Percentiles rank a stretch among this genome's conserved stretches.
Conservation (phyloP, 2,329 filamentous ascomycete species). For the Ceratocystis destructans region DNA sequence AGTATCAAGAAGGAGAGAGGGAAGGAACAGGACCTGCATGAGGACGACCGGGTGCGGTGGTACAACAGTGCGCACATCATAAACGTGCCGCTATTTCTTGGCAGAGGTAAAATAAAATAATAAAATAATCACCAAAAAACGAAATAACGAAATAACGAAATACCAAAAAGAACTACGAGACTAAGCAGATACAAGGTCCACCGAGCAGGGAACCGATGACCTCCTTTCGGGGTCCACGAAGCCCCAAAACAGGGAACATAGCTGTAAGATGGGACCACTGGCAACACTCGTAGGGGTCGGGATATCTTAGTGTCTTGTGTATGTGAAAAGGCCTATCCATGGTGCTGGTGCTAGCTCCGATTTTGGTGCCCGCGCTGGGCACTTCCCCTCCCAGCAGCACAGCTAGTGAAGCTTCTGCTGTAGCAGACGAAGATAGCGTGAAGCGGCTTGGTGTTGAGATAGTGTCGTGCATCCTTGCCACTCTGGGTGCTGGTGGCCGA, state of each 20-base stretch:
- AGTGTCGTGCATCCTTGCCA: not conserved
- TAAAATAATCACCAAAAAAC: too few relatives aligned
- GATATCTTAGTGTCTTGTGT: not conserved
- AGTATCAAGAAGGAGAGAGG: not conserved
- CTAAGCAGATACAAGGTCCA: not conserved
- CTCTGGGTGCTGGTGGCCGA: not conserved
- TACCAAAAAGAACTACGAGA: too few relatives aligned
- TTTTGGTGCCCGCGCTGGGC: not conserved
- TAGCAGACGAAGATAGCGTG: too few relatives aligned
- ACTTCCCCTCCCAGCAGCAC: not conserved
- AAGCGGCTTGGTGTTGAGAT: not conserved
- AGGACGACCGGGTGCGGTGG: not conserved
- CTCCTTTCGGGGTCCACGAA: not conserved
- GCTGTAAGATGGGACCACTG: slow-evolving; percentile 3
- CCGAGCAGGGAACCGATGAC: not conserved
- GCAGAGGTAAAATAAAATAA: not conserved
- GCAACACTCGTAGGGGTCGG: not conserved
- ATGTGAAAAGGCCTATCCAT: not conserved
- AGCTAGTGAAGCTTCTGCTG: not conserved
- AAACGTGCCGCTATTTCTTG: not conserved
- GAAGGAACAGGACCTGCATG: not conserved
- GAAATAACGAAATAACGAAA: too few relatives aligned
- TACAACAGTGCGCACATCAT: not conserved
- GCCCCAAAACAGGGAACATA: not conserved
- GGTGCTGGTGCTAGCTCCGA: too few relatives aligned